Conservation (phyloP, 495 filamentous ascomycete species). For the Paragyromitra xinjiangensis region DNA sequence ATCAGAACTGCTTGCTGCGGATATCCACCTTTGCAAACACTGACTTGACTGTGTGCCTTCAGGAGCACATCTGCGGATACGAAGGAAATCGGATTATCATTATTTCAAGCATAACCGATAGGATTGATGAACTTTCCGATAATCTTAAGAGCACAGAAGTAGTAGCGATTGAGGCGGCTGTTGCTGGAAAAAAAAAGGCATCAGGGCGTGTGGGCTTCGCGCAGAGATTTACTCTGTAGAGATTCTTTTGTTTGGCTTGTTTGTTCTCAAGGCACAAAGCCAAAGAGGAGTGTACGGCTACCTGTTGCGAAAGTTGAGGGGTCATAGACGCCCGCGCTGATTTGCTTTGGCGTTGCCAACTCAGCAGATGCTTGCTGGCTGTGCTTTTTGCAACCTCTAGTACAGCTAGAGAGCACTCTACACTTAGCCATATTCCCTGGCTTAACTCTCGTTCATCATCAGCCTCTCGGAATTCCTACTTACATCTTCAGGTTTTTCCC, state of each 20-base stretch:
- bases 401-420: not conserved
- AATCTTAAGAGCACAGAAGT: slow-evolving; percentile 6
- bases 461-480: slow-evolving; percentile 40
- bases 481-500: slow-evolving; percentile 43
- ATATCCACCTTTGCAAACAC: slow-evolving; percentile 18
- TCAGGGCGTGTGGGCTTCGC: slow-evolving; percentile 5
- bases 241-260: slow-evolving; percentile 39
- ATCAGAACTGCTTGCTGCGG: slow-evolving; percentile 33
- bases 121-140: slow-evolving; percentile 25
- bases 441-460: slow-evolving; percentile 25
- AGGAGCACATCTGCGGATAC: slow-evolving; percentile 25
- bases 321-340: not conserved
- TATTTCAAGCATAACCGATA: slow-evolving; percentile 33
- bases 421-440: slow-evolving; percentile 7
- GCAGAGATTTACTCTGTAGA: slow-evolving; percentile 26
- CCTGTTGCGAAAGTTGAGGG: not conserved
- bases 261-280: slow-evolving; percentile 33
- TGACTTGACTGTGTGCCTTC: slow-evolving; percentile 13
- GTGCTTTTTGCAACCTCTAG: not conserved
- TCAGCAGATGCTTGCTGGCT: slow-evolving; percentile 20
- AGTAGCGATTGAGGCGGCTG: slow-evolving; percentile 27
- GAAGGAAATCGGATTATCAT: not conserved
- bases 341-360: slow-evolving; percentile 34
- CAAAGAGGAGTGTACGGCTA: not conserved
- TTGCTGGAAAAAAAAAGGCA: slow-evolving; percentile 14